Percentiles rank a stretch among this genome's conserved stretches.
These are phyloP conservation scores for Penicillium verhagenii DNA, from an alignment of 495 filamentous ascomycete species.

Conservation along the genomic window DNA sequence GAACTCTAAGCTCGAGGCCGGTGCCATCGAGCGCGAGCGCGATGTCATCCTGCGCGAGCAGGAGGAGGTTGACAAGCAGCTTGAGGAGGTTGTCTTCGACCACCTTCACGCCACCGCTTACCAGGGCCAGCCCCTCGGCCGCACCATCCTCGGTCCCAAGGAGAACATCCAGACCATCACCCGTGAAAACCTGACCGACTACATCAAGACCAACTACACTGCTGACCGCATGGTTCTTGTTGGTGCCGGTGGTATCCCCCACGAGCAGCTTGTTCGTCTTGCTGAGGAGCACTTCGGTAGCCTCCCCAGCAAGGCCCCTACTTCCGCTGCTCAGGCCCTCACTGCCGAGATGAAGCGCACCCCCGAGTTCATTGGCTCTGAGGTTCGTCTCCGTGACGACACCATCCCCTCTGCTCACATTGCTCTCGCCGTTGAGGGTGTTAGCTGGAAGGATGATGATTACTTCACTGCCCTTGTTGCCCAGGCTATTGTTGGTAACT, in stretches of 20 bases:
- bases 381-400: constrained; percentile 92
- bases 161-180: constrained; percentile 98
- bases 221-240: constrained; percentile 99
- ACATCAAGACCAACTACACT: constrained; percentile 99
- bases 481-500: constrained; percentile 99
- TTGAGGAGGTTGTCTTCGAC: constrained; percentile 99
- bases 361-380: constrained; percentile 94
- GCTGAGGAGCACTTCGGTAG: constrained; percentile 92
- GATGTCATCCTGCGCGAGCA: constrained; percentile 98
- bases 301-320: constrained; percentile 70
- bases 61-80: constrained; percentile 99
- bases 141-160: constrained; percentile 95
- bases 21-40: constrained; percentile 93
- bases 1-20: constrained; percentile 92
- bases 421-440: constrained; percentile 97
- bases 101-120: constrained; percentile 98
- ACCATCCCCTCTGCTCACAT: constrained; percentile 95
- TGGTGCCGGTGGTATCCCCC: constrained; percentile 90
- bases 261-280: constrained; percentile 88
- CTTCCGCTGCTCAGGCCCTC: constrained; percentile 60
- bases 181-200: constrained; percentile 82
- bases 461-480: constrained; percentile 98
- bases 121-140: constrained; percentile 91
- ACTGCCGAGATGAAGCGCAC: constrained; percentile 73
- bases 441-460: constrained; percentile 98